Evolutionary conservation across 2,329 filamentous ascomycete species (phyloP), one percentile per base, ranked within the genome.

Genomic region (Monosporascus sp.): DNA sequence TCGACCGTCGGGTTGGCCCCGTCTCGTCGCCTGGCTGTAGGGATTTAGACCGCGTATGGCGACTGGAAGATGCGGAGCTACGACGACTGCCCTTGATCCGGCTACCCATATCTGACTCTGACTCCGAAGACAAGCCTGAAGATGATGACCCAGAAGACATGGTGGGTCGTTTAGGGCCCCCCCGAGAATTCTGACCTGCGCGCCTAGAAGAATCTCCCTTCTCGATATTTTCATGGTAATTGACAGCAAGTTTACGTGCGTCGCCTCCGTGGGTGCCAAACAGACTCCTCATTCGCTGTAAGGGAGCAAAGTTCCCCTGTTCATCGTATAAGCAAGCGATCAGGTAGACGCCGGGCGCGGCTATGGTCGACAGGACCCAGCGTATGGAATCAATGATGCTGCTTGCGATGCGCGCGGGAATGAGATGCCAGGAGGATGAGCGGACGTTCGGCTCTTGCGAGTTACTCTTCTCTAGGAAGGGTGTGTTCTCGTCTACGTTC

Each of bases 241-340:
- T 68, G 46, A 68, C 68, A 36, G 72, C 69, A 54, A 88, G 72
- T 62, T 83, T 84, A 63, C 79, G 66, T 49, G 65, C 61, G 51
- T 69, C 63, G 25, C 68, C 73, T 50, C 69, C 70, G 54, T 74
- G 71, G 36, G 72, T 60, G 48, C 79, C 78, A 56, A 83, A 80
- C 25, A 93, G 74, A 64, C 80, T 86, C 65, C 81, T 80, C 44
- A 94, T 72, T 54, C 90, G 91, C 48, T 84, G 73, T 54, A 94
- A 72, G n/a, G 90, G 83, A 50, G 90, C 87, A 68, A 96, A 96
- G 49, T 78, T 78, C 49, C 90, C 90, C 53, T 88, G 75, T 46
- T 90, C 85, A 65, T 95, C 86, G 72, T 89, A 93, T 62, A 97
- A 87, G 66, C 82, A 91, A 59, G 89, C 86, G 55, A 92, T 83